Conservation (phyloP, 148 eudicot species). For the Silene latifolia region DNA sequence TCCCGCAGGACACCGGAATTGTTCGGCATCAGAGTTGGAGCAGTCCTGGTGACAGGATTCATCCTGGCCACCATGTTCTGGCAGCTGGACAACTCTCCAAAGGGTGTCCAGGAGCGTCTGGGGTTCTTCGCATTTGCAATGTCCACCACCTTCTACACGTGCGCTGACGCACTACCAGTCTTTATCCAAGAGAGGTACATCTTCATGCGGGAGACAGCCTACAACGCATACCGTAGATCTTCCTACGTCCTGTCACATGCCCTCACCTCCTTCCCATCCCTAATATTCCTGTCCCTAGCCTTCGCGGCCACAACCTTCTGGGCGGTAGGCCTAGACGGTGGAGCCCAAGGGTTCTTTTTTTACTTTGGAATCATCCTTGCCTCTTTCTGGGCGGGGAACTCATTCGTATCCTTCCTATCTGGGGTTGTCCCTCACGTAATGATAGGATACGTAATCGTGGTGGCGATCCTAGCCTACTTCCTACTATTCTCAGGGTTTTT, state of each 20-base stretch:
- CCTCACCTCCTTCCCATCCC: conserved; percentile 43
- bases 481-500: conserved; percentile 80
- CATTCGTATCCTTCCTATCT: conserved; percentile 81
- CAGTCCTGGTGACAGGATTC: conserved; percentile 71
- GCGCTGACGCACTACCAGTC: conserved; percentile 78
- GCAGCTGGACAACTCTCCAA: conserved; percentile 75
- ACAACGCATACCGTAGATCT: conserved; percentile 71
- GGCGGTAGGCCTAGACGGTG: conserved; percentile 78
- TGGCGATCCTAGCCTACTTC: conserved; percentile 72
- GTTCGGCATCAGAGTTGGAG: conserved; percentile 59
- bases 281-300: conserved; percentile 49
- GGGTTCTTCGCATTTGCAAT: conserved; percentile 82
- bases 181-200: conserved; percentile 75
- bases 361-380: conserved; percentile 62
- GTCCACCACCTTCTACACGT: conserved; percentile 80
- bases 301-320: conserved; percentile 65
- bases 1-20: conserved; percentile 78
- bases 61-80: conserved; percentile 87
- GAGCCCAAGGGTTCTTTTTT: conserved; percentile 53
- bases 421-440: conserved; percentile 77
- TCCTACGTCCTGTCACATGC: conserved; percentile 74
- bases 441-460: conserved; percentile 79
- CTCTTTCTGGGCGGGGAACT: conserved; percentile 83
- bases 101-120: conserved; percentile 74
- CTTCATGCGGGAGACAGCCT: conserved; percentile 75